phyloP scores from a whole-genome alignment of 306 rosid genomes.

The Chamaecrista fasciculata region DNA sequence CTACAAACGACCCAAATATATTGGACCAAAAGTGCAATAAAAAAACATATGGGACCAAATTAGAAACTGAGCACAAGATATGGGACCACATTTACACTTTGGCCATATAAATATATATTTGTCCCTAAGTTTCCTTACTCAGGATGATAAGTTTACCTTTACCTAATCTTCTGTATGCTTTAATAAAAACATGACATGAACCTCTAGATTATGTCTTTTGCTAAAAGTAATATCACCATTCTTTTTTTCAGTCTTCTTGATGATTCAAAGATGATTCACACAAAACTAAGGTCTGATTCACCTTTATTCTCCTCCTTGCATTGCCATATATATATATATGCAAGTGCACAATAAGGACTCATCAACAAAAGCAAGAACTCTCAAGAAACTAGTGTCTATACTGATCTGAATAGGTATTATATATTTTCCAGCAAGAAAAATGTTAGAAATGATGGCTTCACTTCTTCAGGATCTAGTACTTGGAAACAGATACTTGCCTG shows the following conservation, averaged over 20 bases:
- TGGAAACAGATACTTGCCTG: conserved; percentile 30
- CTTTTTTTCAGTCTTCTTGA: conserved; percentile 22
- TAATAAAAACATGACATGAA: conserved; percentile 1
- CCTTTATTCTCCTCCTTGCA: conserved; percentile 2
- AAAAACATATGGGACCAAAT: no score
- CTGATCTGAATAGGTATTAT: no score
- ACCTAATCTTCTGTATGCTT: no score
- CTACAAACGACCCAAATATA: no score
- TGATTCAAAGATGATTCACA: conserved; percentile 38
- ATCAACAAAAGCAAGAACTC: conserved; percentile 17
- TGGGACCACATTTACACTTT: no score
- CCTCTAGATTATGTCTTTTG: conserved; percentile 21
- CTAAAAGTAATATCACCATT: conserved; percentile 21
- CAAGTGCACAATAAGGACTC: not conserved
- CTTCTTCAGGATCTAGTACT: conserved; percentile 35
- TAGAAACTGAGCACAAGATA: no score
- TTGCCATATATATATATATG: not conserved
- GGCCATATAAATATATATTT: no score
- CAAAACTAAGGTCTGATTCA: conserved; percentile 20
- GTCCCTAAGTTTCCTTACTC: conserved; percentile 29
- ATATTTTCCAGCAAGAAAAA: not conserved
- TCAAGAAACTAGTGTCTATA: no score
- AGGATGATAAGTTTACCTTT: not conserved
- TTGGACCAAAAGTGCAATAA: no score
- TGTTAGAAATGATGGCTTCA: conserved; percentile 34